phyloP scores from a whole-genome alignment of 2,329 filamentous ascomycete genomes.

The Xylariomycetidae sp. region DNA sequence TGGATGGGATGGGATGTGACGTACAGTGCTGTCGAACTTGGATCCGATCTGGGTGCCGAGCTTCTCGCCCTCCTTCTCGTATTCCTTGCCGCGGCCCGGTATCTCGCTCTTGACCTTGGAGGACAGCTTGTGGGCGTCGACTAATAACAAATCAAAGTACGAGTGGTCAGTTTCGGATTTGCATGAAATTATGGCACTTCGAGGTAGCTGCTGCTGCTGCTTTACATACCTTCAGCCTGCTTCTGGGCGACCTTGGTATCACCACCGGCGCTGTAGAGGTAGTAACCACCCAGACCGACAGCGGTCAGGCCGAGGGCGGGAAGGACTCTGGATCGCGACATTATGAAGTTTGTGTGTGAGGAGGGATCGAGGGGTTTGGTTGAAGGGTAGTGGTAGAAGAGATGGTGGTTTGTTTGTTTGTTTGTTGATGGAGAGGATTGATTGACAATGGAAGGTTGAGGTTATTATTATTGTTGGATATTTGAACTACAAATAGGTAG shows the following conservation, averaged over 20 bases:
- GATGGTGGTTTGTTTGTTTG: slow-evolving; percentile 1
- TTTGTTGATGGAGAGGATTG: no score
- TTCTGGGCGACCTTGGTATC: slow-evolving; percentile 78
- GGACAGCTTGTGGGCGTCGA: slow-evolving; percentile 68
- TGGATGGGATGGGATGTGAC: no score
- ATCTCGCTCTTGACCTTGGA: slow-evolving; percentile 62
- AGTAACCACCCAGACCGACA: slow-evolving; percentile 74
- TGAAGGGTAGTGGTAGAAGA: slow-evolving; percentile 6
- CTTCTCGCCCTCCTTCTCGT: slow-evolving; percentile 60
- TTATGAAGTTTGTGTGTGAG: slow-evolving; percentile 3
- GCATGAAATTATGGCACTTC: no score
- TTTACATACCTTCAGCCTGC: slow-evolving; percentile 70
- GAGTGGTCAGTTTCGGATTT: no score
- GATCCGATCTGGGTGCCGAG: slow-evolving; percentile 57
- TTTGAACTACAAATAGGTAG: no score
- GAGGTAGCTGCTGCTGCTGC: no score
- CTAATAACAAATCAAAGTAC: slow-evolving; percentile 38
- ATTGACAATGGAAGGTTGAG: no score
- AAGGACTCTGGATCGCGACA: slow-evolving; percentile 23
- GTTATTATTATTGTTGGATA: no score
- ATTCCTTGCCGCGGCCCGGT: slow-evolving; percentile 57
- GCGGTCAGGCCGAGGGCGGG: slow-evolving; percentile 56
- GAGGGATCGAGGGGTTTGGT: not conserved
- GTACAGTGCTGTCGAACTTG: slow-evolving; percentile 66
- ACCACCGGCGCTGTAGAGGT: slow-evolving; percentile 84